A percentile compares a stretch with the other conserved stretches of the same genome.
phyloP scores from a whole-genome alignment of 2,329 filamentous ascomycete species.

The Cadophora sp. region DNA sequence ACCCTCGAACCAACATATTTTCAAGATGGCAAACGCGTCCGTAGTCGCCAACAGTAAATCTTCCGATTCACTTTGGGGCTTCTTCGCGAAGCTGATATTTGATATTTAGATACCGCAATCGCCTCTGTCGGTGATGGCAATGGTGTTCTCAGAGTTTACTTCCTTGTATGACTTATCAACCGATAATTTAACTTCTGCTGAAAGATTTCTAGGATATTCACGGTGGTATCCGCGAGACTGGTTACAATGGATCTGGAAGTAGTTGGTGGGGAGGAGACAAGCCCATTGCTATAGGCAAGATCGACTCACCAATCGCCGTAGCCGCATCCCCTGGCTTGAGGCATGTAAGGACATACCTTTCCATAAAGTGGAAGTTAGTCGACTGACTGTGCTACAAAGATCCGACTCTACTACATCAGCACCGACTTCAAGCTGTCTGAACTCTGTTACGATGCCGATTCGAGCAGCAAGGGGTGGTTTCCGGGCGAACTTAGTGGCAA shows the following conservation, averaged over 20 bases:
- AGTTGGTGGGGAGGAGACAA: conserved; percentile 20
- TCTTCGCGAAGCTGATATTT: background rate
- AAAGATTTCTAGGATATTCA: conserved; percentile 2
- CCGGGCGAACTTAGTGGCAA: conserved; percentile 11
- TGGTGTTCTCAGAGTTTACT: conserved; percentile 23
- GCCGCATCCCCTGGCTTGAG: conserved; percentile 19
- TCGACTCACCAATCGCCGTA: conserved; percentile 16
- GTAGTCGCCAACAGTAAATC: conserved; percentile 5
- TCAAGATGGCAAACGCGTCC: conserved; percentile 13
- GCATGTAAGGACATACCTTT: background rate
- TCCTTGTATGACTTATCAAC: background rate
- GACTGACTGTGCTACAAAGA: conserved; percentile 4
- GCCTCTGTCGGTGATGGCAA: conserved; percentile 16
- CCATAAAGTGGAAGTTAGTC: background rate
- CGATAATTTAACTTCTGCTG: background rate
- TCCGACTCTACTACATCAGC: conserved; percentile 26
- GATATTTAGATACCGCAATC: conserved; percentile 12
- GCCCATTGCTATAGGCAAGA: conserved; percentile 3
- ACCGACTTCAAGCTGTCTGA: conserved; percentile 24
- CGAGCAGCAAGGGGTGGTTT: conserved; percentile 23
- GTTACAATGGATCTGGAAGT: conserved; percentile 20
- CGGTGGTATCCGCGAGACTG: conserved; percentile 22
- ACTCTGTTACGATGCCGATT: conserved; percentile 21
- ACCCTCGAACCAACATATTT: background rate
- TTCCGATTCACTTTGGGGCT: background rate